phyloP scores from a whole-genome alignment of 352 stramenopile species.

The Pseudoperonospora humuli region DNA sequence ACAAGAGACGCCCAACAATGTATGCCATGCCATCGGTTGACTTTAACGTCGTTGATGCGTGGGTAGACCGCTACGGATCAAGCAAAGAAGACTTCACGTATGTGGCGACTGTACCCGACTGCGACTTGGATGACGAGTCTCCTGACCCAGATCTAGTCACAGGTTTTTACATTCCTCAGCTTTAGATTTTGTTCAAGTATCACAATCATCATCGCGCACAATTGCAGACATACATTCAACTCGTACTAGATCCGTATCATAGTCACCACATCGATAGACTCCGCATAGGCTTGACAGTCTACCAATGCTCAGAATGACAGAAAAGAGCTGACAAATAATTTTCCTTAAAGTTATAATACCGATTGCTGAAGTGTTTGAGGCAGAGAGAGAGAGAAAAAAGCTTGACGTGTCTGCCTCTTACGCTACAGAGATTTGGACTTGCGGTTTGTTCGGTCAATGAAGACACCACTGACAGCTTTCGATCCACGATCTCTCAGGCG shows the following conservation, averaged over 20 bases:
- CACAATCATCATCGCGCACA: no score
- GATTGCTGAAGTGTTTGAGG: neutral
- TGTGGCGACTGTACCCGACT: constrained; percentile 16
- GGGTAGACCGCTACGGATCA: constrained; percentile 21
- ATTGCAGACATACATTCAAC: no score
- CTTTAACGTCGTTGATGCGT: constrained; percentile 16
- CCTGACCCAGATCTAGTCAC: constrained; percentile 1
- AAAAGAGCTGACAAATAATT: neutral
- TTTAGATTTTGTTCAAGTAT: no score
- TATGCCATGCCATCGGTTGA: constrained; percentile 25
- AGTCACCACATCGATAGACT: no score
- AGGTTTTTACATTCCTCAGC: constrained; percentile 27
- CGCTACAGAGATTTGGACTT: neutral
- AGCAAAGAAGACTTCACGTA: constrained; percentile 21
- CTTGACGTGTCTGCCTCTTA: neutral
- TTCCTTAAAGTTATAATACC: neutral
- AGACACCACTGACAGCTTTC: no score
- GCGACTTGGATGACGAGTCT: constrained; percentile 1
- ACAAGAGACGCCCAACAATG: constrained; percentile 22
- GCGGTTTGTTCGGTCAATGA: no score
- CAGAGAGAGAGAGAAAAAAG: neutral
- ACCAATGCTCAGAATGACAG: neutral
- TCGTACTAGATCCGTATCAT: no score
- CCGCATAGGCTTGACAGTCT: neutral
- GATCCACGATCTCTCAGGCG: no score